Conservation (phyloP, 2,329 filamentous ascomycete species). For the Aspergillus oerlinghausenensis region DNA sequence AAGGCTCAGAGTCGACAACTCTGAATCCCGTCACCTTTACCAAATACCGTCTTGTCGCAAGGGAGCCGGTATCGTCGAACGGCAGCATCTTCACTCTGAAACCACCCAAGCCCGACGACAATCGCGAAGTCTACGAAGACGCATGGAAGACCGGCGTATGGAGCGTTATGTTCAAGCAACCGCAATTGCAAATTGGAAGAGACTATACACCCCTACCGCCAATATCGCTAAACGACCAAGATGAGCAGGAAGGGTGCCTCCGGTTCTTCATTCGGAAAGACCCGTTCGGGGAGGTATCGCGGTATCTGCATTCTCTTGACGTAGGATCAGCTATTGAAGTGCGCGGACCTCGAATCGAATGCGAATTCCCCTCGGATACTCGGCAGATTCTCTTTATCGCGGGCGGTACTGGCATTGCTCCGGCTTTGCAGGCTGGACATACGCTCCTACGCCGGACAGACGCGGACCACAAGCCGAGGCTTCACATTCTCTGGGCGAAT, state of each 20-base stretch:
- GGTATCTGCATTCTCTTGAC: constrained; percentile 65
- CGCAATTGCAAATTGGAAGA: constrained; percentile 83
- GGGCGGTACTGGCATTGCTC: constrained; percentile 87
- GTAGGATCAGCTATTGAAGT: constrained; percentile 65
- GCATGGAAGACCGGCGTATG: constrained; percentile 66
- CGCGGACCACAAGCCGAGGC: constrained; percentile 34
- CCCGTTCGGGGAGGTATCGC: constrained; percentile 76
- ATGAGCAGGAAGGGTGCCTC: constrained; percentile 43
- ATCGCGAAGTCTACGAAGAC: constrained; percentile 37
- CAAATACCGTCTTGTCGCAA: constrained; percentile 39
- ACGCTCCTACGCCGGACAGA: constrained; percentile 46
- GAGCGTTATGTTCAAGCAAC: constrained; percentile 92
- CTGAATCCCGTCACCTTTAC: constrained; percentile 38
- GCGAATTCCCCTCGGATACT: constrained; percentile 52
- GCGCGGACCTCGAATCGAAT: constrained; percentile 73
- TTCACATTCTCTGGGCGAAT: constrained; percentile 82
- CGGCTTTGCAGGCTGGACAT: constrained; percentile 74
- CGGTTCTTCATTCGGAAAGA: constrained; percentile 76
- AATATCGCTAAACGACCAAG: constrained; percentile 13
- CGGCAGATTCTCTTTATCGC: constrained; percentile 73
- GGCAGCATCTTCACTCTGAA: constrained; percentile 44
- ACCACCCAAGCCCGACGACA: constrained; percentile 29
- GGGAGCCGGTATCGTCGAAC: constrained; percentile 43
- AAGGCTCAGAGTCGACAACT: constrained; percentile 20
- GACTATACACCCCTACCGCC: constrained; percentile 79